Evolutionary conservation across 805 yeast species (phyloP), one percentile per base, ranked within the genome.

Genomic region (Yarrowia porcina): DNA sequence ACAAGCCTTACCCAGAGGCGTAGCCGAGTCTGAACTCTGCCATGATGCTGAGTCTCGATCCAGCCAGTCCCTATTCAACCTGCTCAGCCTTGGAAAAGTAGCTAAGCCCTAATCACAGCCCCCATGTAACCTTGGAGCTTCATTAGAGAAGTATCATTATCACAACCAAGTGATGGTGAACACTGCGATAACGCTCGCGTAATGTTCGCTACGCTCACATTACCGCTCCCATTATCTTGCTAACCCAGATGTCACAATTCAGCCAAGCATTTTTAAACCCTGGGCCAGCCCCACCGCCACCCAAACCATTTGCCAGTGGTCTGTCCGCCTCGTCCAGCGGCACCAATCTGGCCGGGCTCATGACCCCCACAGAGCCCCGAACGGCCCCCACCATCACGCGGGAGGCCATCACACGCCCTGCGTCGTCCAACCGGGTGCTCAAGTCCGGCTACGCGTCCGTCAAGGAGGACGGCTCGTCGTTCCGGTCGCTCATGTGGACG

Each of bases 401-500:
- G 4, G 39, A 49, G 11, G 56, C 39, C 21, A 49, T 32, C 56
- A 49, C 28, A 4, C 56, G 54, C 6, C 56, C 56, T 11, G 56
- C 56, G n/a, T 32, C 56, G 18, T 52, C 59, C 20, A 52, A 52
- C 59, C 33, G 44, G 12, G 36, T 39, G 15, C 64, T 70, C 15
- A 70, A 82, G 64, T 80, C 83, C 64, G 97, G 97, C 0, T 92
- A 97, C 96, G 92, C 90, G 21, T 88, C 89, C 62, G 85, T 90
- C 64, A 92, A 90, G 73, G 98, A 93, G 69, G 97, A 93, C 69
- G 97, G 97, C 56, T 65, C 70, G 32, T 61, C 67, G 13, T 77
- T 93, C 66, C 83, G 90, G 66, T 83, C 91, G 6, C 91, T 92
- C 72, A 79, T 96, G 68, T 93, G 99, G 99, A 91, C 92, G 64